Conservation (phyloP, 2,329 filamentous ascomycete genomes). For the Emergomyces orientalis region DNA sequence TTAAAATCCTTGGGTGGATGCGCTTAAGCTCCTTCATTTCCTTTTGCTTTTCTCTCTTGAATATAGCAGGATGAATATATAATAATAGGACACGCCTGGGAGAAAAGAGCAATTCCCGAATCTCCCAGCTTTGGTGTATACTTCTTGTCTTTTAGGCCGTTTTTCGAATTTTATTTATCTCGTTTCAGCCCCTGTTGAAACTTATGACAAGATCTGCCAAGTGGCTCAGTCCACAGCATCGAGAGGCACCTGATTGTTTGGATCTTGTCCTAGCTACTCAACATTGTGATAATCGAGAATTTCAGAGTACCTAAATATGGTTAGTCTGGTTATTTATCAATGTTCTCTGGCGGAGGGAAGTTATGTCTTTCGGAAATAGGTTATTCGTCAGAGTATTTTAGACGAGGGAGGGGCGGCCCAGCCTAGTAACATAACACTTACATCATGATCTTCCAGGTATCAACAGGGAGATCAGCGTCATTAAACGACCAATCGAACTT, state of each 20-base stretch:
- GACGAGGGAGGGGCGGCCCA: neutral
- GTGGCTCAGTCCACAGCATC: neutral
- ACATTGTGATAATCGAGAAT: constrained; percentile 98
- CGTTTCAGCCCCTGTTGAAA: neutral
- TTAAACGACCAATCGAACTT: constrained; percentile 99
- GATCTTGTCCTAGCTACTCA: constrained; percentile 42
- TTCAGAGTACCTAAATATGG: constrained; percentile 73
- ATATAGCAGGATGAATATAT: neutral
- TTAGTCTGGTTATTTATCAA: neutral
- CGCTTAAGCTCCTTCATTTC: too few species aligned
- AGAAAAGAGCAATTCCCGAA: neutral
- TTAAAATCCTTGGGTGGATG: too few species aligned
- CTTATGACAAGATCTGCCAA: neutral
- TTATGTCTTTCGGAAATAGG: neutral
- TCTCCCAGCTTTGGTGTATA: neutral
- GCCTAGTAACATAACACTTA: constrained; percentile 44
- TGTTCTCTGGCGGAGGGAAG: neutral
- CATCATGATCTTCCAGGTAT: constrained; percentile 99
- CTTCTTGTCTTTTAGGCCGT: neutral
- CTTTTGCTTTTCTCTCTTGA: neutral
- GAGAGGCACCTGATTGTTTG: neutral
- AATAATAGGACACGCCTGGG: neutral
- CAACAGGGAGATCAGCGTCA: constrained; percentile 90
- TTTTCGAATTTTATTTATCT: neutral
- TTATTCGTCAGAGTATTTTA: neutral